Base-by-base conservation (phyloP, 441 rosid species). In the Sinapis alba region DNA sequence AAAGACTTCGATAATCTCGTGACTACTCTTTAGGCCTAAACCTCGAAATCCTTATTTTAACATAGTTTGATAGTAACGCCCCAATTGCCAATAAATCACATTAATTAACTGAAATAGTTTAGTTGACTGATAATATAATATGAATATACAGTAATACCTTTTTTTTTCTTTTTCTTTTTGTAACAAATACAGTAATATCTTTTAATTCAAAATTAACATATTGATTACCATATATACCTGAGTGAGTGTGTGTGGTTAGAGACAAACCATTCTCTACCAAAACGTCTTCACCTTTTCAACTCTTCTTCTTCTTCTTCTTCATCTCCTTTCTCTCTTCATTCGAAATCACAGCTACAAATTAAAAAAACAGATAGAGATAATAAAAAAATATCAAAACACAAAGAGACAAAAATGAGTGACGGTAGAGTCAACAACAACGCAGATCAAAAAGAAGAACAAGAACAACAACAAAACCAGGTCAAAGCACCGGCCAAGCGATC, bases 381-480 rank as follows among this genome's bases (percentile, higher is more conserved):
- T 24, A 24, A 24, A 24, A 24, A 24, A 24, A 24, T 24, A 24
- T 24, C 27, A 51, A 66, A 72, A 65, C 72, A 67, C 24, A 67
- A 61, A 53, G 36, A 71, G n/a, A 7, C 38, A 45, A 80, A 72
- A 68, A 78, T 78, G 81, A 54, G 66, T 62, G 61, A 78, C 15
- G 61, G 19, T 19, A 65, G 66, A 62, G 81, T 78, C 62, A 73
- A 78, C 60, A n/a, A n/a, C n/a, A 72, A 78, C 74, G 62, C 66
- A 41, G 74, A 43, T 20, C 74, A 72, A 67, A 26, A 62, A 61
- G n/a, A n/a, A n/a, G 24, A 62, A 66, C 21, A 60, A 26, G 16
- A 76, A 56, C 47, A 76, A 32, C 47, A 76, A 77, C 57, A 50
- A 51, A 28, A 41, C 61, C 27, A 56, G 59, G 66, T 68, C 61